Conservation (phyloP, 345 rosid species). For the Capsella bursapastoris region DNA sequence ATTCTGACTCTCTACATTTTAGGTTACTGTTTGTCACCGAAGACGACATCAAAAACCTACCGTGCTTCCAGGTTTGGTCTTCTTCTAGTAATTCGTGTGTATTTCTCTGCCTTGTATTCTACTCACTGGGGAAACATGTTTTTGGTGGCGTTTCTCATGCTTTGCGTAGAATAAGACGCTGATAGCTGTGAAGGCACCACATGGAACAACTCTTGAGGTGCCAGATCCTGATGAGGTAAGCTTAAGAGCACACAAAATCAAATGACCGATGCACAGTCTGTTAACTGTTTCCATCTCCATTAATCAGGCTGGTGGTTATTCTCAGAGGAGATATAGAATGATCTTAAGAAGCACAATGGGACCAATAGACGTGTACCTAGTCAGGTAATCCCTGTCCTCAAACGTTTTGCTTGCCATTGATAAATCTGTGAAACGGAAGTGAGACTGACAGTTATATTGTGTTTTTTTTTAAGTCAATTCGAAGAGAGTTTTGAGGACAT, state of each 20-base stretch:
- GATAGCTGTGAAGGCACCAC: slow-evolving; percentile 98
- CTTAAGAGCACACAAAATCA: slow-evolving; percentile 29
- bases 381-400: slow-evolving; percentile 60
- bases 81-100: slow-evolving; percentile 26
- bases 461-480: slow-evolving; percentile 62
- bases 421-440: slow-evolving; percentile 7
- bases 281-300: slow-evolving; percentile 24
- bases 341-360: slow-evolving; percentile 98
- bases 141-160: slow-evolving; percentile 18
- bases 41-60: slow-evolving; percentile 90
- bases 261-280: neutral
- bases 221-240: slow-evolving; percentile 99
- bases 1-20: slow-evolving; percentile 40
- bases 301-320: slow-evolving; percentile 79
- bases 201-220: slow-evolving; percentile 97
- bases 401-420: slow-evolving; percentile 19
- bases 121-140: slow-evolving; percentile 16
- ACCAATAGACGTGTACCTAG: slow-evolving; percentile 94
- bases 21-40: slow-evolving; percentile 98
- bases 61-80: slow-evolving; percentile 80
- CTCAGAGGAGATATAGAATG: slow-evolving; percentile 92
- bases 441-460: slow-evolving; percentile 21
- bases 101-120: slow-evolving; percentile 23
- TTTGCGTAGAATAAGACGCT: slow-evolving; percentile 81
- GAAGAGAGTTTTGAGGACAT: slow-evolving; percentile 92